Conservation (phyloP, 164 flowering plant species). For the Cinnamomum chago region DNA sequence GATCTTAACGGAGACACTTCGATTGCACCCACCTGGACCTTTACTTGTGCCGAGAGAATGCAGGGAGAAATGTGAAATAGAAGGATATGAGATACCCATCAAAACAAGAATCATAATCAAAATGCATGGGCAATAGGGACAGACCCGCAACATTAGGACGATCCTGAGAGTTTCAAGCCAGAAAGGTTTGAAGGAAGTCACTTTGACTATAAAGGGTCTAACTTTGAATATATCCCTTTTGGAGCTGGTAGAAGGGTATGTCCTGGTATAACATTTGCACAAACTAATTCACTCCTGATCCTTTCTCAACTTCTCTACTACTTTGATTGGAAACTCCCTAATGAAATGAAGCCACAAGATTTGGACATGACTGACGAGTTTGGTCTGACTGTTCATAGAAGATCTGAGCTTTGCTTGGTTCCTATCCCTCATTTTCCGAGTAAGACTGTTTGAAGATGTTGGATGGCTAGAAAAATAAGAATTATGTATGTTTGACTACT, state of each 20-base stretch:
- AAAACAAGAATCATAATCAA: slow-evolving; percentile 29
- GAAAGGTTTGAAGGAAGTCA: slow-evolving; percentile 31
- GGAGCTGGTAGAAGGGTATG: slow-evolving; percentile 18
- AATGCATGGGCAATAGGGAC: slow-evolving; percentile 28
- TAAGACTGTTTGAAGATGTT: neutral
- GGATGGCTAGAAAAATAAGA: too few relatives aligned
- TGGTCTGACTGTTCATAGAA: slow-evolving; percentile 1
- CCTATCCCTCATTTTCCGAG: slow-evolving; percentile 3
- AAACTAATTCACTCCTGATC: neutral
- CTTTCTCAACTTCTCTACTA: slow-evolving; percentile 6
- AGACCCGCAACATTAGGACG: slow-evolving; percentile 32
- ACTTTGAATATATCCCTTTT: slow-evolving; percentile 33
- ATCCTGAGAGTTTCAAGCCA: slow-evolving; percentile 31
- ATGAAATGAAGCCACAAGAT: neutral
- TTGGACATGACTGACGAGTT: slow-evolving; percentile 10
- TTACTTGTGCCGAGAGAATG: slow-evolving; percentile 33
- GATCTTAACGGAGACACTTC: slow-evolving; percentile 25
- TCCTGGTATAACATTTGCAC: slow-evolving; percentile 25
- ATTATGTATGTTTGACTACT: too few relatives aligned
- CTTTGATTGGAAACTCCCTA: slow-evolving; percentile 13
- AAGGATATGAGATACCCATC: slow-evolving; percentile 27
- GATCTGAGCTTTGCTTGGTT: neutral
- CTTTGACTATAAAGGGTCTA: slow-evolving; percentile 22
- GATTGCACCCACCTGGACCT: slow-evolving; percentile 43
- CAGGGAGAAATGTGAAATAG: slow-evolving; percentile 14